Base-by-base conservation (phyloP, 306 rosid genomes). In the Mucuna pruriens region DNA sequence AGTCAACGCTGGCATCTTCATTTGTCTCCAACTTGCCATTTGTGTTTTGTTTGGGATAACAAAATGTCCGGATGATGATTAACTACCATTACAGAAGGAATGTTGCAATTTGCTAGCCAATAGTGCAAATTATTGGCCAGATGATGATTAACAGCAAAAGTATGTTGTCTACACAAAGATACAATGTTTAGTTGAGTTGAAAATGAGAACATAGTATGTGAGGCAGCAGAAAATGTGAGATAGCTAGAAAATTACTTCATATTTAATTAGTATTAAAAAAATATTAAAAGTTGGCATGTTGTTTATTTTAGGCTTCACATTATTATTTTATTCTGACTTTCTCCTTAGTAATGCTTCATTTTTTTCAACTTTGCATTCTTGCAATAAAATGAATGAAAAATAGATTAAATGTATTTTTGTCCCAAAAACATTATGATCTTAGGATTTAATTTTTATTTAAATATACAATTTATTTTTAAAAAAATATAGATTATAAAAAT, bases 1-100 rank as follows among this genome's bases (percentile, higher is more conserved):
- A 55, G 25, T 55, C 22, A 64, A 61, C 51, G 33, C 34, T 20
- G 42, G 40, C 66, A 63, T 77, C 38, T 58, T 15, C 66, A 22
- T 58, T 57, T 75, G 17, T 75, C 55, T 6, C 15, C 73, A 77
- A 65, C 29, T 49, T 36, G 74, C 19, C 51, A 20, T 48, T 17
- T 39, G n/a, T 36, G 15, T 23, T n/a, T n/a, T 31, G 23, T 39
- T 16, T 5, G 34, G 76, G 20, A 26, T 22, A 36, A 10, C 16
- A 38, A 65, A 31, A 46, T 9, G 70, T 42, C 4, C 36, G 10
- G 8, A 44, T 55, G 3, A 55, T 36, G 36, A 54, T 51, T 51
- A 72, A 34, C 12, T n/a, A 12, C 11, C 22, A 61, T 26, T 29
- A 61, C 40, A 26, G 11, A 61, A 61, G n/a, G 67, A 61, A 61